Evolutionary conservation across 169 alveolate genomes (phyloP).

Genomic region (Ichthyophthirius multifiliis): DNA sequence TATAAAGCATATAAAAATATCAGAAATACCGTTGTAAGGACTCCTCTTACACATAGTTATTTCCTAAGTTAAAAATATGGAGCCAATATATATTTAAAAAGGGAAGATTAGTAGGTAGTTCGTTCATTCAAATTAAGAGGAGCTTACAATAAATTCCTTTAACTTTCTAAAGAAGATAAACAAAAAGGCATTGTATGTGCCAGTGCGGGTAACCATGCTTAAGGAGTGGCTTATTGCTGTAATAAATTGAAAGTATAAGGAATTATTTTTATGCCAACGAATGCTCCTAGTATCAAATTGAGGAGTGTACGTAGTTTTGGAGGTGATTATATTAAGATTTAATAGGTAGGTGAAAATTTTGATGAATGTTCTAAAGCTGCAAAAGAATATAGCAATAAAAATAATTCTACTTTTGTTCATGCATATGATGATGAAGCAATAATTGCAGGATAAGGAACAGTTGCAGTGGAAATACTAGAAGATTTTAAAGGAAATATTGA

Average conservation of each 20-base stretch:
- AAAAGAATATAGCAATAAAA: constrained; percentile 20
- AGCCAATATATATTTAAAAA: constrained; percentile 19
- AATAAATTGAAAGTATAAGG: constrained; percentile 38
- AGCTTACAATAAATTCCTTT: constrained; percentile 49
- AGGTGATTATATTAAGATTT: constrained; percentile 14
- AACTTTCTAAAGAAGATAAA: constrained; percentile 29
- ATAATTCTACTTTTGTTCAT: constrained; percentile 19
- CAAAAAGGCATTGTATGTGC: constrained; percentile 40
- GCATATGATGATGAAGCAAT: constrained; percentile 46
- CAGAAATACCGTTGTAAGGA: neutral
- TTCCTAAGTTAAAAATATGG: constrained; percentile 6
- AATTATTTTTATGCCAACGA: constrained; percentile 63
- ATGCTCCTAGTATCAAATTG: constrained; percentile 59
- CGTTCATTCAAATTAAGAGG: constrained; percentile 57
- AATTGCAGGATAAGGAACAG: constrained; percentile 40
- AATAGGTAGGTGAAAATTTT: constrained; percentile 22
- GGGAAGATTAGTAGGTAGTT: constrained; percentile 50
- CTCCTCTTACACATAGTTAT: constrained; percentile 9
- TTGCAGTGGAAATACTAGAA: constrained; percentile 35
- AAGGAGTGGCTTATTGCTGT: constrained; percentile 75
- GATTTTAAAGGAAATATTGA: constrained; percentile 33
- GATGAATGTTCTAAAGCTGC: constrained; percentile 29
- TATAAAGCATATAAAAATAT: constrained; percentile 21
- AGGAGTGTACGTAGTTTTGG: constrained; percentile 49
- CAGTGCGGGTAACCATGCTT: constrained; percentile 74